These are phyloP conservation scores for Pythium vanterpoolii DNA, from an alignment of 352 stramenopile species.

Conservation along the genomic window DNA sequence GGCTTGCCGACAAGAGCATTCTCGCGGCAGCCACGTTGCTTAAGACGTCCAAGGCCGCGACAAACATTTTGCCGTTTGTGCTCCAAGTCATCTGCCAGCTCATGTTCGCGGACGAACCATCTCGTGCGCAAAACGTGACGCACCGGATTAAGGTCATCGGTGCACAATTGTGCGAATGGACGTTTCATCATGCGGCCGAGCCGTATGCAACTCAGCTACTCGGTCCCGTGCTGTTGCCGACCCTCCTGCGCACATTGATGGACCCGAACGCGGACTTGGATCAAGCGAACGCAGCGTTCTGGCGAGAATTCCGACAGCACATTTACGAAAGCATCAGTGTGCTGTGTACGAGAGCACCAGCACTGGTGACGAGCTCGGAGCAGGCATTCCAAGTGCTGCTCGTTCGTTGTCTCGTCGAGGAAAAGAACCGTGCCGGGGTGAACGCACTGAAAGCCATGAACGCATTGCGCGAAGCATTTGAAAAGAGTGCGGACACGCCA, in stretches of 20 bases:
- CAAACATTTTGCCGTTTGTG: slow-evolving; percentile 59
- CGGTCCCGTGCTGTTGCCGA: slow-evolving; percentile 66
- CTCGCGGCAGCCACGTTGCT: slow-evolving; percentile 50
- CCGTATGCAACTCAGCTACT: slow-evolving; percentile 46
- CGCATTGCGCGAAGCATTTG: slow-evolving; percentile 43
- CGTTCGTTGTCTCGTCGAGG: slow-evolving; percentile 55
- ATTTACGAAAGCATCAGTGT: slow-evolving; percentile 60
- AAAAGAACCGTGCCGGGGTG: slow-evolving; percentile 43
- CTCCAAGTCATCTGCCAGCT: slow-evolving; percentile 73
- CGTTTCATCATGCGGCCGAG: slow-evolving; percentile 45
- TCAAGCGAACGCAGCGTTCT: slow-evolving; percentile 35
- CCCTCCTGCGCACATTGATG: slow-evolving; percentile 58
- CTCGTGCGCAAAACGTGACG: slow-evolving; percentile 40
- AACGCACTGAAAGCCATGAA: slow-evolving; percentile 69
- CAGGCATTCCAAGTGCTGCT: slow-evolving; percentile 76
- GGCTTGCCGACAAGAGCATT: slow-evolving; percentile 54
- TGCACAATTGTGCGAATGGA: slow-evolving; percentile 55
- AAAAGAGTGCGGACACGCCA: slow-evolving; percentile 13
- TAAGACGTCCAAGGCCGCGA: slow-evolving; percentile 42
- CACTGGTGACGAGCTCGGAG: slow-evolving; percentile 44
- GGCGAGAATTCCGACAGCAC: slow-evolving; percentile 51
- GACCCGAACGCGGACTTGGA: slow-evolving; percentile 58
- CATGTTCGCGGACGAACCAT: slow-evolving; percentile 62
- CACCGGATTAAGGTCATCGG: slow-evolving; percentile 67
- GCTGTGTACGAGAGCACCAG: slow-evolving; percentile 35